Percentiles rank a stretch among this genome's conserved stretches.
These are phyloP conservation scores for Sonneratia caseolaris DNA, from an alignment of 345 rosid species.

Conservation along the genomic window DNA sequence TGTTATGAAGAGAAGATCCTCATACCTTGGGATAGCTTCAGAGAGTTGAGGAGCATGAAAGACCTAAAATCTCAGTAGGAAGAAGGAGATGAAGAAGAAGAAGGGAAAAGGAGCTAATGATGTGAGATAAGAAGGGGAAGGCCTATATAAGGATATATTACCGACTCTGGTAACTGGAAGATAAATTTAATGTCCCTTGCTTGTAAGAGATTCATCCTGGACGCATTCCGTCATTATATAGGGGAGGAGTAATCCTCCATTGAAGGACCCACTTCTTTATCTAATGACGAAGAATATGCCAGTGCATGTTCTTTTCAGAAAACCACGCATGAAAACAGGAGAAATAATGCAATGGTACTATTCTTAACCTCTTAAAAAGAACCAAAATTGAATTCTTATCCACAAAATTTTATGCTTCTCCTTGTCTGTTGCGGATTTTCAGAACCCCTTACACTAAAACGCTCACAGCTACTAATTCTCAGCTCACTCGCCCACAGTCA, in stretches of 20 bases:
- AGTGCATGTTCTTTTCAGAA: too few relatives aligned
- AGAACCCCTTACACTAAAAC: slow-evolving; percentile 34
- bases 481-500: slow-evolving; percentile 15
- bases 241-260: too few relatives aligned
- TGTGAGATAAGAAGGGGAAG: not conserved
- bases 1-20: too few relatives aligned
- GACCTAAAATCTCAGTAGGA: not conserved
- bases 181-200: not conserved
- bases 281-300: too few relatives aligned
- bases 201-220: too few relatives aligned
- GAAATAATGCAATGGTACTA: too few relatives aligned
- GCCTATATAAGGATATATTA: not conserved
- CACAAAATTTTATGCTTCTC: slow-evolving; percentile 11
- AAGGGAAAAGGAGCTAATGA: not conserved
- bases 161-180: slow-evolving; percentile 1
- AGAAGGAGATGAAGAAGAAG: not conserved
- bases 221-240: too few relatives aligned
- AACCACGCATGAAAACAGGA: too few relatives aligned
- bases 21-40: not conserved
- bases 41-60: not conserved
- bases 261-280: too few relatives aligned
- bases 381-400: too few relatives aligned
- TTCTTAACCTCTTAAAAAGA: too few relatives aligned
- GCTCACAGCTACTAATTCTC: slow-evolving; percentile 7
- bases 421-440: slow-evolving; percentile 26